Conservation (phyloP, 129 eudicot species). For the Kitagawia praeruptora region DNA sequence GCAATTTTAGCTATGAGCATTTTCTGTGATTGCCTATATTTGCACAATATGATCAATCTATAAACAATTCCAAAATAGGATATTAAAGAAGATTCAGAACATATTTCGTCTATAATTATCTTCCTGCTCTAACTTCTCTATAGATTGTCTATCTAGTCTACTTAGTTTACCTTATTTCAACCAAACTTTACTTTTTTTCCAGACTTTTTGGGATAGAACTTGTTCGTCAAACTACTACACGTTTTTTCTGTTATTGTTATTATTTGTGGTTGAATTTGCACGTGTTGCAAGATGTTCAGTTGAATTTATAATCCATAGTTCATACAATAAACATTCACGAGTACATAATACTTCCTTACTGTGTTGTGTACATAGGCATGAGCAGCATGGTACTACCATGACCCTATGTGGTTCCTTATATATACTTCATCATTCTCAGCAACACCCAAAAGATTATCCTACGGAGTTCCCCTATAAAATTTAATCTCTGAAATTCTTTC, state of each 20-base stretch:
- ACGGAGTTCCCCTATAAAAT: neutral
- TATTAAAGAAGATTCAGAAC: neutral
- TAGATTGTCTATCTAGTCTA: neutral
- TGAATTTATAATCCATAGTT: neutral
- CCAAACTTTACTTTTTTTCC: neutral
- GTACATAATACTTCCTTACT: neutral
- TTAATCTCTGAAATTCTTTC: neutral
- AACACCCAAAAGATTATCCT: neutral
- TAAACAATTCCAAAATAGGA: neutral
- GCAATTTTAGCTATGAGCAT: neutral
- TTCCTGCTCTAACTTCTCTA: neutral
- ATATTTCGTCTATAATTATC: neutral
- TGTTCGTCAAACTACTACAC: too few species aligned
- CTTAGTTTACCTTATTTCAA: neutral
- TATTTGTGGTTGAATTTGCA: neutral
- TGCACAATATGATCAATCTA: neutral
- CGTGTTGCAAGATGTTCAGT: neutral
- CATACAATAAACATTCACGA: neutral
- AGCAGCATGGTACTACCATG: neutral
- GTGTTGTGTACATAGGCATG: neutral
- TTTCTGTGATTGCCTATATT: neutral
- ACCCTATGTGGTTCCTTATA: neutral
- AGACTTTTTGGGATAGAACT: neutral
- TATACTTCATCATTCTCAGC: too few species aligned
- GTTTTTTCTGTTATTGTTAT: too few species aligned